Evolutionary conservation across 371 early-diverging fungal species (phyloP), one percentile per base, ranked within the genome.

Genomic region (Mortierella sp.): DNA sequence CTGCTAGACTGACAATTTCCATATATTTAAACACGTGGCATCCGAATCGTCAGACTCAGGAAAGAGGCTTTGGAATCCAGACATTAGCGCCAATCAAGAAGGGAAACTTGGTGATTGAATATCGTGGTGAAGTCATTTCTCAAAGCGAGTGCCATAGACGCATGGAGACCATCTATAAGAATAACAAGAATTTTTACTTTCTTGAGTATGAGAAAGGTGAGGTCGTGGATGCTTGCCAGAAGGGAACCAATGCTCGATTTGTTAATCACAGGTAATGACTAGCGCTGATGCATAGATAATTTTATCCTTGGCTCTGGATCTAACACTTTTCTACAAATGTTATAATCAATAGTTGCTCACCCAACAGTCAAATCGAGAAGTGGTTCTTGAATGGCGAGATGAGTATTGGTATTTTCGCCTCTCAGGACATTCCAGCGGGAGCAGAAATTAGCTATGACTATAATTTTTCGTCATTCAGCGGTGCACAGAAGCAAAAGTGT

Each of bases 331-430:
- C 13, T 47, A 10, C 31, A 15, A 47, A 37, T 72, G 3, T 19
- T 59, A 9, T 64, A 19, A 2, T 23, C 10, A 6, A 63, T 54
- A 89, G 91, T 53, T 97, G 97, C 76, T 91, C 91, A n/a, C 96
- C 97, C 23, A 97, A 97, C 75, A 96, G 96, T 84, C 94, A 93
- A 45, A 94, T 96, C 65, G 95, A 96, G 70, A 94, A 95, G 84
- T 95, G 95, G 95, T 91, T 81, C 31, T 84, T 89, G 12, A 85
- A 87, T 65, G 92, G 93, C 2, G 95, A 95, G 82, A 88, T 88
- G 53, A 83, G 86, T 61, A 87, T 96, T 43, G 94, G 94, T 2
- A 83, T 96, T 22, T 95, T 96, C 85, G 91, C 96, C 5, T 85
- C 86, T 9, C 75, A 84, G 57, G 91, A 94, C 64, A 96, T 96